A percentile compares a stretch with the other conserved stretches of the same genome.
Evolutionary conservation across 495 filamentous ascomycete genomes (phyloP).

Genomic region (Aspergillus ostianus): DNA sequence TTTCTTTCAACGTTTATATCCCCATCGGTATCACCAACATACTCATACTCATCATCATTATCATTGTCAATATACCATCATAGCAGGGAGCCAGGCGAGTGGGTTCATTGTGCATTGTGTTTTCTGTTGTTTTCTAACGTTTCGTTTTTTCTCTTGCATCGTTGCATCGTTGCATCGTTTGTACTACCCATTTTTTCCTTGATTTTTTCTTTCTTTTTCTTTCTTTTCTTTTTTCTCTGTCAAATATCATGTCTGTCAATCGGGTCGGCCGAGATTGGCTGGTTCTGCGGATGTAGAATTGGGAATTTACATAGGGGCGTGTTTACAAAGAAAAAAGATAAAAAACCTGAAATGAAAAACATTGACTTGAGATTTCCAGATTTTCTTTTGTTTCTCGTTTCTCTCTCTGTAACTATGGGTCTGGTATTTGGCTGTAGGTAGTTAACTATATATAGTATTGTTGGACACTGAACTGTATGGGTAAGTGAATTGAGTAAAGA

Average conservation of each 20-base stretch:
- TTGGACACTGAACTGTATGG: neutral
- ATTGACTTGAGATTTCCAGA: neutral
- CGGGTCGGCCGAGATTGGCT: slow-evolving; percentile 13
- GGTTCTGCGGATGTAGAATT: slow-evolving; percentile 21
- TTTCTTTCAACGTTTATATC: slow-evolving; percentile 23
- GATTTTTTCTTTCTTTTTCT: slow-evolving; percentile 11
- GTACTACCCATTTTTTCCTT: too few relatives aligned
- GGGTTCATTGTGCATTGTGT: slow-evolving; percentile 22
- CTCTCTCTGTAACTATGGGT: too few relatives aligned
- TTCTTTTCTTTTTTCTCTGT: slow-evolving; percentile 11
- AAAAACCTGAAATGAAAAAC: neutral
- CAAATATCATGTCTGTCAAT: slow-evolving; percentile 14
- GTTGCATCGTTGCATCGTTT: too few relatives aligned
- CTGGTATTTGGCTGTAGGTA: too few relatives aligned
- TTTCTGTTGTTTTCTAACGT: slow-evolving; percentile 20
- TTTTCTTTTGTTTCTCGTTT: too few relatives aligned
- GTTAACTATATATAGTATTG: too few relatives aligned
- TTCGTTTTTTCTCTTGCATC: slow-evolving; percentile 1
- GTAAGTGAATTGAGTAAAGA: too few relatives aligned
- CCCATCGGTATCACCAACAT: slow-evolving; percentile 18
- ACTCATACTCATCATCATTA: slow-evolving; percentile 15
- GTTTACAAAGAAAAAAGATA: slow-evolving; percentile 11
- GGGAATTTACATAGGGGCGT: slow-evolving; percentile 25
- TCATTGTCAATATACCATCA: slow-evolving; percentile 31
- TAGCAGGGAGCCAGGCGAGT: slow-evolving; percentile 33